Base-by-base conservation (phyloP, 1,284 basidiomycete species). In the Laetiporus sulphureus region DNA sequence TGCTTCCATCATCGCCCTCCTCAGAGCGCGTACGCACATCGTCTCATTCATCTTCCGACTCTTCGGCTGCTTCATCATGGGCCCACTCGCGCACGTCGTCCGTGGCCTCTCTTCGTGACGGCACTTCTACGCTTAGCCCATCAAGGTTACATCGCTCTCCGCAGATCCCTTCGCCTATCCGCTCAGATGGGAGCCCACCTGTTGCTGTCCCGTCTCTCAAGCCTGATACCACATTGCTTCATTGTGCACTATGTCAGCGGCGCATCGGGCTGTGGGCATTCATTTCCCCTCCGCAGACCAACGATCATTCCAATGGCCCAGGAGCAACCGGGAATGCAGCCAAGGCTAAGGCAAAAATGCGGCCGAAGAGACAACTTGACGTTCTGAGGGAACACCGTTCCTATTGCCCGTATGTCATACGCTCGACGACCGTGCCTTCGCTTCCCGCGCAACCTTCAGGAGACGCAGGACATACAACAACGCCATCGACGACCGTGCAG, bases 241-340 rank as follows among this genome's bases (percentile, higher is more conserved):
- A 79, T 44, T 90, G 85, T 48, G 45, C 63, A 5, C 64, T 90
- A 16, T 89, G 85, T 53, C 84, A 85, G 53, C 71, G 86, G 20
- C 72, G 85, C 7, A 68, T 89, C 32, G 86, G 86, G 2, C 62
- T 90, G 22, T 90, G 86, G 86, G 73, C 78, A 1, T 87, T 85
- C 54, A 55, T 65, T 12, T 66, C 66, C 5, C 57, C 49, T 2
- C 25, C 36, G 8, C 32, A 33, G n/a, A 38, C 35, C 15, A 42
- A 42, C 22, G n/a, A n/a, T n/a, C n/a, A n/a, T n/a, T n/a, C n/a
- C n/a, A n/a, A n/a, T n/a, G n/a, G n/a, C n/a, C 29, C 32, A 7
- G 13, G 13, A 13, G 31, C 56, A 13, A 42, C 57, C 23, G 25
- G 36, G 5, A 41, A 41, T 7, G 44, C 43, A 38, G 44, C 42